Base-by-base conservation (phyloP, 768 basidiomycete species). In the Amanita brunnescens region DNA sequence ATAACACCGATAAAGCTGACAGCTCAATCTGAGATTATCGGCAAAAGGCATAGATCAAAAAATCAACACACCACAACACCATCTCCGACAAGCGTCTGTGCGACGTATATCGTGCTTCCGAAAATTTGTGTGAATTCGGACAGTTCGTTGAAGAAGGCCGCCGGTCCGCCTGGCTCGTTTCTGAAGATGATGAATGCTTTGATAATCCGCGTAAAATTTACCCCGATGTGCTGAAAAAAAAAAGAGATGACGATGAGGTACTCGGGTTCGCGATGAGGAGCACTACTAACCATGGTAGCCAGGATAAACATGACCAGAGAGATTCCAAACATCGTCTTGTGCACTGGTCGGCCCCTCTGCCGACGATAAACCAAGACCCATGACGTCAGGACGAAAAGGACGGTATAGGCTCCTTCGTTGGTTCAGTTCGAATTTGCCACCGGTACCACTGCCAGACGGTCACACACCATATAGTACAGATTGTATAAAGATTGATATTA, bases 151-250 rank as follows among this genome's bases (percentile, higher is more conserved):
- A 67, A 70, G 53, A 59, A 70, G 0, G 61, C 64, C 26, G 60
- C 57, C 5, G 67, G 65, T 42, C 60, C 60, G 33, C 64, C 62
- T 30, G 57, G 59, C 3, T 32, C 37, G n/a, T 49, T 24, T 26
- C 47, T n/a, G 18, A 57, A 52, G 14, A 53, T 54, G 46, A 70
- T 56, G 55, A 73, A 73, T 18, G 67, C 68, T 33, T 59, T 57
- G 52, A 67, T 60, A n/a, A 68, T 61, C 12, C 71, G 65, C 2
- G 62, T 58, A 43, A 62, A 66, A 52, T 71, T 67, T 26, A 70
- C 60, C 3, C 54, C 64, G 32, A 73, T 58, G 47, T 72, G 71
- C 70, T 72, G n/a, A n/a, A n/a, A n/a, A n/a, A n/a, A n/a, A n/a
- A n/a, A n/a, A n/a, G n/a, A n/a, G n/a, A n/a, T n/a, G n/a, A n/a